Evolutionary conservation across 768 basidiomycete genomes (phyloP).

Genomic region (Clavaria fumosa): DNA sequence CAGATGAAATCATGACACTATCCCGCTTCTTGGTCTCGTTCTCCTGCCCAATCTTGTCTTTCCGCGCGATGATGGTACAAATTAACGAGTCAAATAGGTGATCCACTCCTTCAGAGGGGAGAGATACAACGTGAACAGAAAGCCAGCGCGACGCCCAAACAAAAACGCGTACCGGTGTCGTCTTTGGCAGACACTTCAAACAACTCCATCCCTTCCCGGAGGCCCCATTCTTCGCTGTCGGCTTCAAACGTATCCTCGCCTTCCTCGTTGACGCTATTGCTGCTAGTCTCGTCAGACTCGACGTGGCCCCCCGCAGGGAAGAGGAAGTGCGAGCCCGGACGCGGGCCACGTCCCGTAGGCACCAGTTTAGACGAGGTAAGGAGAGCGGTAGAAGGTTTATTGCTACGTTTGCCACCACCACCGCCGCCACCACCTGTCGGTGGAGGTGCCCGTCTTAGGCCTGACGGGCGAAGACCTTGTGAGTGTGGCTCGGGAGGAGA

Average conservation of each 20-base stretch:
- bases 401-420: conserved; percentile 30
- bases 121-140: conserved; percentile 4
- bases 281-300: conserved; percentile 43
- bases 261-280: conserved; percentile 51
- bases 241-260: conserved; percentile 41
- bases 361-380: conserved; percentile 34
- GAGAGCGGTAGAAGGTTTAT: conserved; percentile 26
- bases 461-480: conserved; percentile 35
- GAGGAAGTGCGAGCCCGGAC: too few relatives aligned
- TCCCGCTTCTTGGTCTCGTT: conserved; percentile 69
- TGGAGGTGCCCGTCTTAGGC: conserved; percentile 30
- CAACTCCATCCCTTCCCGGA: conserved; percentile 72
- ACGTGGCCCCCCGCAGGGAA: conserved; percentile 35
- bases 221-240: conserved; percentile 50
- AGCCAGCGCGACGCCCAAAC: too few relatives aligned
- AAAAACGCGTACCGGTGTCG: conserved; percentile 44
- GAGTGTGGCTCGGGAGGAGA: conserved; percentile 51
- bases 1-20: conserved; percentile 60
- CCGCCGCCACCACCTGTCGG: conserved; percentile 34
- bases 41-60: conserved; percentile 68
- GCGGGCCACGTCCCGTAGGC: conserved; percentile 42
- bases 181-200: conserved; percentile 91
- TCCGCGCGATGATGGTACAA: conserved; percentile 59
- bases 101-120: conserved; percentile 56
- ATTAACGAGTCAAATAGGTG: conserved; percentile 70